phyloP scores from a whole-genome alignment of 2,329 filamentous ascomycete genomes.

The Huntiella savannae region DNA sequence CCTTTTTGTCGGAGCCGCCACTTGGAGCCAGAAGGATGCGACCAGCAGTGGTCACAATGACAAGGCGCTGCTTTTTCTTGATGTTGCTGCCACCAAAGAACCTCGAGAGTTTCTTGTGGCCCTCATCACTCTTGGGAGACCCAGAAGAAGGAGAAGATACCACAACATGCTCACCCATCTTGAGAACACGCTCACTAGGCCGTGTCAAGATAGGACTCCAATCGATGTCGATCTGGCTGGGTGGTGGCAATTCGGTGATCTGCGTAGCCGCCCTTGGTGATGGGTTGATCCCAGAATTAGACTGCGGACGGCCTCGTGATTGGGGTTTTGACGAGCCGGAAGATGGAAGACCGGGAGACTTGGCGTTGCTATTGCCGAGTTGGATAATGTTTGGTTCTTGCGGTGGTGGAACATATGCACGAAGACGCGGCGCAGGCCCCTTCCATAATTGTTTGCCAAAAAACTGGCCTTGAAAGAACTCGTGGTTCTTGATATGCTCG shows the following conservation, averaged over 20 bases:
- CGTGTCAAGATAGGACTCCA: constrained; percentile 91
- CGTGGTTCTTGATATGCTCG: constrained; percentile 91
- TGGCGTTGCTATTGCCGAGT: constrained; percentile 20
- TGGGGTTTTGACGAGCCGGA: background rate
- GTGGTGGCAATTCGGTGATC: constrained; percentile 94
- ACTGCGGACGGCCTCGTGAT: constrained; percentile 3
- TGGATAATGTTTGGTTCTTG: constrained; percentile 60
- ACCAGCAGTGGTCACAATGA: constrained; percentile 86
- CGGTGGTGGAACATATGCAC: constrained; percentile 59
- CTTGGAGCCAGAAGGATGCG: constrained; percentile 78
- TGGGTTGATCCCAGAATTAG: background rate
- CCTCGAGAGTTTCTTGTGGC: constrained; percentile 73
- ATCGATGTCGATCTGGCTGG: constrained; percentile 90
- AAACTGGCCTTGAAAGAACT: constrained; percentile 74
- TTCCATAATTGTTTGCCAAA: constrained; percentile 82
- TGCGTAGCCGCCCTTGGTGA: background rate
- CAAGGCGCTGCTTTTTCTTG: constrained; percentile 81
- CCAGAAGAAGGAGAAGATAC: constrained; percentile 58
- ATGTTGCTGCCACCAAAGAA: constrained; percentile 84
- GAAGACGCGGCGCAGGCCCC: constrained; percentile 69
- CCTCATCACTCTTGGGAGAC: constrained; percentile 51
- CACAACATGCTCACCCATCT: constrained; percentile 79
- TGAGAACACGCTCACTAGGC: constrained; percentile 83
- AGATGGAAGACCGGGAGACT: background rate
- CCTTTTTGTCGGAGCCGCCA: constrained; percentile 87